Percentiles rank a stretch among this genome's conserved stretches.
Evolutionary conservation across 805 yeast species (phyloP).

Genomic region (Metschnikowia arizonensis): DNA sequence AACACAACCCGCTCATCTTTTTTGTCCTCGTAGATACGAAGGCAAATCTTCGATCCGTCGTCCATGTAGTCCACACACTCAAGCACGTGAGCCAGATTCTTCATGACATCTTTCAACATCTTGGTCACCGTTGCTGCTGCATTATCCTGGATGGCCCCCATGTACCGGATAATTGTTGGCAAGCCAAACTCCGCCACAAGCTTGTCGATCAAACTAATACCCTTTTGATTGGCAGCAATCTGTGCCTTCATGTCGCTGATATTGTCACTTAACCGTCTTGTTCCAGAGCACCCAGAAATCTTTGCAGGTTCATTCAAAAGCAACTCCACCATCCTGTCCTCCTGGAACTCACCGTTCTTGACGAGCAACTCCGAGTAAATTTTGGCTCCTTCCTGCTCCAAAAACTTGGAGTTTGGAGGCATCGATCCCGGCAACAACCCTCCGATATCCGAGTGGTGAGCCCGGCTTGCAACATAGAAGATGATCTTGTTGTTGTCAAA

Average conservation of each 20-base stretch:
- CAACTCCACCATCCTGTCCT: constrained; percentile 57
- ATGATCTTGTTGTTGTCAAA: constrained; percentile 49
- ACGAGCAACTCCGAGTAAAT: constrained; percentile 77
- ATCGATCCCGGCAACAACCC: constrained; percentile 89
- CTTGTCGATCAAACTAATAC: constrained; percentile 15
- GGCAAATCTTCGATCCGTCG: constrained; percentile 68
- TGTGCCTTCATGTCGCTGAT: constrained; percentile 54
- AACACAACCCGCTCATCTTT: constrained; percentile 61
- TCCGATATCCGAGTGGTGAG: constrained; percentile 96
- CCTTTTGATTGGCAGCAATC: constrained; percentile 25
- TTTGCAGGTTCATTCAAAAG: constrained; percentile 72
- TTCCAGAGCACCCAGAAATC: constrained; percentile 84
- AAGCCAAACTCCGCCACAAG: constrained; percentile 17
- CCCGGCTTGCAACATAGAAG: constrained; percentile 90
- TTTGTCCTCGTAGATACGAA: constrained; percentile 46
- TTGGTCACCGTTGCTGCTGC: constrained; percentile 16
- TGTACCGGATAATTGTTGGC: constrained; percentile 16
- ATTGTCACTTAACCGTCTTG: constrained; percentile 79
- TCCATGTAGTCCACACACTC: constrained; percentile 58
- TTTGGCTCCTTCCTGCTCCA: constrained; percentile 90
- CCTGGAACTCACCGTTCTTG: constrained; percentile 65
- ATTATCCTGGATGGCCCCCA: constrained; percentile 21
- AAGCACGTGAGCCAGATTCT: constrained; percentile 17
- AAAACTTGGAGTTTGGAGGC: constrained; percentile 85
- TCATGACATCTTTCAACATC: constrained; percentile 19